Evolutionary conservation across 768 basidiomycete genomes (phyloP).

Genomic region (Russula vinacea): DNA sequence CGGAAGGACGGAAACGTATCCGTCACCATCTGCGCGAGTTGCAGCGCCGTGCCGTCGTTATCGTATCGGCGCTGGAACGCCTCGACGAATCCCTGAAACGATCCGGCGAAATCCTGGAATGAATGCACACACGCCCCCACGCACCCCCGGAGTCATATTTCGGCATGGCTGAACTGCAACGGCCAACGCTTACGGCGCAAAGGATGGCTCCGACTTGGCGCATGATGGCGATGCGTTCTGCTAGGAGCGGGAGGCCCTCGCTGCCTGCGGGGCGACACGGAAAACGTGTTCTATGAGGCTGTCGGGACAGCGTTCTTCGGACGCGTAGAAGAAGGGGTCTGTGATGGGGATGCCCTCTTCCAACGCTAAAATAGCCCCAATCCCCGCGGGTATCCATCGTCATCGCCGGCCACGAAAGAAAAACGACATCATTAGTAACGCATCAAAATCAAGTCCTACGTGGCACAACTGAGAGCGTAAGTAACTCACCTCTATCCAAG

Average conservation of each 20-base stretch:
- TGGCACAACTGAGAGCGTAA: neutral
- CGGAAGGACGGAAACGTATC: conserved; percentile 31
- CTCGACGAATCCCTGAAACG: conserved; percentile 28
- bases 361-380: conserved; percentile 50
- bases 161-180: neutral
- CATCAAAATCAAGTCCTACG: neutral
- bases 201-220: conserved; percentile 73
- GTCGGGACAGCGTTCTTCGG: conserved; percentile 67
- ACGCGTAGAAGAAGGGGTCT: conserved; percentile 74
- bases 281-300: conserved; percentile 66
- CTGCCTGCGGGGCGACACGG: conserved; percentile 51
- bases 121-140: neutral
- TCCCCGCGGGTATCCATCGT: neutral
- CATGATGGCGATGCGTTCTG: conserved; percentile 71
- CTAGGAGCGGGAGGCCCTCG: conserved; percentile 68
- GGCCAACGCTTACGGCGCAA: conserved; percentile 50
- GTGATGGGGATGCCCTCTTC: conserved; percentile 76
- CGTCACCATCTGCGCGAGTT: conserved; percentile 30
- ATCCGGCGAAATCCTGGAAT: conserved; percentile 25
- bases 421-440: neutral
- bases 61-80: conserved; percentile 25
- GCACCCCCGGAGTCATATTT: neutral
- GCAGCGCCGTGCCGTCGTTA: conserved; percentile 25
- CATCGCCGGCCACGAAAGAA: neutral
- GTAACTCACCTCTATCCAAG: conserved; percentile 64